phyloP scores from a whole-genome alignment of 139 green algal species.

The Chlorella sp. region DNA sequence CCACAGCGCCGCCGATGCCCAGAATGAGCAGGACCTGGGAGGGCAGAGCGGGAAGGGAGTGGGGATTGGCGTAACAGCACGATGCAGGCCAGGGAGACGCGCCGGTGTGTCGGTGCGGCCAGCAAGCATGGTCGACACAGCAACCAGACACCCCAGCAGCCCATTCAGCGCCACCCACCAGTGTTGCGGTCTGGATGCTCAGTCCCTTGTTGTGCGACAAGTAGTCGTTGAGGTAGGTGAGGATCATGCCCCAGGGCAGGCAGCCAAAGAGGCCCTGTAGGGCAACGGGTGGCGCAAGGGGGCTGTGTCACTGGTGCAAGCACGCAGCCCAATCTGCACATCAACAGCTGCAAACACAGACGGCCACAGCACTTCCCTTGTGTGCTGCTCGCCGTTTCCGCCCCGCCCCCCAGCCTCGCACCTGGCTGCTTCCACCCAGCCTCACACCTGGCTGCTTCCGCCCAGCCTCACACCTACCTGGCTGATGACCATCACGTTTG shows the following conservation, averaged over 20 bases:
- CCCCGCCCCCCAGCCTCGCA: background rate
- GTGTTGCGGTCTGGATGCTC: constrained; percentile 41
- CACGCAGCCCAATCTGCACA: background rate
- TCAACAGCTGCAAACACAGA: background rate
- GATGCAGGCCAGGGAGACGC: background rate
- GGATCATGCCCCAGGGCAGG: constrained; percentile 83
- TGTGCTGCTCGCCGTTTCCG: background rate
- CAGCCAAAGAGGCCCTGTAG: constrained; percentile 72
- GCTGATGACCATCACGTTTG: constrained; percentile 73
- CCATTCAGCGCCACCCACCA: constrained; percentile 7
- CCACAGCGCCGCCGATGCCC: constrained; percentile 67
- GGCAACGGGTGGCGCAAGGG: too few species aligned
- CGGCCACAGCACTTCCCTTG: background rate
- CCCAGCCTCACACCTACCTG: background rate
- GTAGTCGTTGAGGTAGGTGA: constrained; percentile 88
- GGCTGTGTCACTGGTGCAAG: background rate
- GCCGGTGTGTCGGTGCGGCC: background rate
- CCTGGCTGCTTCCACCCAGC: background rate
- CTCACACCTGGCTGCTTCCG: background rate
- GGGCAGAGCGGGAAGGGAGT: background rate
- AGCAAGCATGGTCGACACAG: background rate
- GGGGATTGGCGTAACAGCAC: too few species aligned
- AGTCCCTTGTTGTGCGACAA: constrained; percentile 63
- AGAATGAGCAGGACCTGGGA: constrained; percentile 71
- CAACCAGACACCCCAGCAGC: background rate